Evolutionary conservation across 495 filamentous ascomycete genomes (phyloP).

Genomic region (Viridothelium virens): DNA sequence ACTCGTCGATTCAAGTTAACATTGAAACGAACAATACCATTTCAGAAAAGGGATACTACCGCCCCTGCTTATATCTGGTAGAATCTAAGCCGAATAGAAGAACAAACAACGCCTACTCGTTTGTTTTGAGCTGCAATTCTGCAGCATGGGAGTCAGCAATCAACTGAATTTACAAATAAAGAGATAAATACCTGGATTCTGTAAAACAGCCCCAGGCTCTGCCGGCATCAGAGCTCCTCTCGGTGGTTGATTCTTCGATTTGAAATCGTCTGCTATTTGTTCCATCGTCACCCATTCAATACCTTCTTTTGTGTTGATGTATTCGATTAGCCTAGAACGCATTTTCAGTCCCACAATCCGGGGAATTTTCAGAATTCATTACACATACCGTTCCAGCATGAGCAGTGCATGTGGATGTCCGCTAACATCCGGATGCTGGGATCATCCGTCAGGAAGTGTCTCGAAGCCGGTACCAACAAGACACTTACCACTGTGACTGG

Average conservation of each 20-base stretch:
- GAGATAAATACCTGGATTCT: conserved; percentile 32
- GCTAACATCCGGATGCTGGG: conserved; percentile 30
- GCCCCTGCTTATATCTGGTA: no score
- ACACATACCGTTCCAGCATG: conserved; percentile 47
- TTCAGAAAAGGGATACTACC: no score
- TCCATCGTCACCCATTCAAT: conserved; percentile 51
- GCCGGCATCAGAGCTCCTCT: conserved; percentile 62
- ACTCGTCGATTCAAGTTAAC: not conserved
- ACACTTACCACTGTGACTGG: conserved; percentile 43
- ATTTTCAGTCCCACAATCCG: conserved; percentile 3
- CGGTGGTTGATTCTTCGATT: conserved; percentile 57
- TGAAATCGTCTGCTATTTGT: conserved; percentile 51
- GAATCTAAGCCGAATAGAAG: no score
- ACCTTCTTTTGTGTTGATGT: conserved; percentile 47
- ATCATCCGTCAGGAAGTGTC: not conserved
- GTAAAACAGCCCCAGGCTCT: conserved; percentile 47
- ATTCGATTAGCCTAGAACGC: conserved; percentile 36
- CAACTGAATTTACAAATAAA: not conserved
- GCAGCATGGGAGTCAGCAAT: not conserved
- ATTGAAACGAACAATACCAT: not conserved
- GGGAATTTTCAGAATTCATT: not conserved
- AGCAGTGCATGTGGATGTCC: conserved; percentile 51
- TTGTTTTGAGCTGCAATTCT: conserved; percentile 4
- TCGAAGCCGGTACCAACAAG: not conserved
- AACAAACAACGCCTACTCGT: not conserved